Evolutionary conservation across 139 green algal species (phyloP), one percentile per base, ranked within the genome.

Genomic region (Tetraselmis striata): DNA sequence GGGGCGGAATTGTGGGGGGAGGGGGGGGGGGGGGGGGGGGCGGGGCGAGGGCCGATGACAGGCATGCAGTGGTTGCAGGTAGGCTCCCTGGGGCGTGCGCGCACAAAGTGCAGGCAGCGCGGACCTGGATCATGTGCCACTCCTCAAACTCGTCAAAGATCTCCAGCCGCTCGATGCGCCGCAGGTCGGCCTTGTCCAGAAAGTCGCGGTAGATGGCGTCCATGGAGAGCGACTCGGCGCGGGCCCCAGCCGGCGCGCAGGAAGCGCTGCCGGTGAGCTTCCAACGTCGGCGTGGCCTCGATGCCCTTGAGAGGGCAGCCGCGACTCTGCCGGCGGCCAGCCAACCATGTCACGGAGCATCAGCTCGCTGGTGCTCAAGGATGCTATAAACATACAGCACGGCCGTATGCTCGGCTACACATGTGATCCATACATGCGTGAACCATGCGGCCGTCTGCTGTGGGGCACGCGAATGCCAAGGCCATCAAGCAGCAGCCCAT

Each of bases 61-160:
- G 59, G 78, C 30, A 28, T 75, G 31, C 1, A 23, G n/a, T 18
- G 77, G 28, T 1, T 77, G 24, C 59, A 27, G 18, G 32, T 78
- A 83, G 29, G 2, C 5, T 77, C 29, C 1, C 74, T 32, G n/a
- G n/a, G n/a, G n/a, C n/a, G n/a, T n/a, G n/a, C n/a, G n/a, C n/a
- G n/a, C n/a, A n/a, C n/a, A 77, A 22, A 76, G 28, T 2, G 59
- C n/a, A 84, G 29, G 28, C 11, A 24, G 32, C 24, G 25, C 86
- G 0, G 75, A 94, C 94, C 92, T 98, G 95, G 11, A 98, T 95
- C 80, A 98, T 88, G 83, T 96, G 89, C 95, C 95, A 98, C 87
- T 98, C 95, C 85, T 98, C 95, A 86, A 98, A 93, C 86, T 98
- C 95, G 77, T 98, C 95, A 84, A 98, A 95, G 5, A 95, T 83